Conservation (phyloP, 2,329 filamentous ascomycete genomes). For the Botryotinia globosa region DNA sequence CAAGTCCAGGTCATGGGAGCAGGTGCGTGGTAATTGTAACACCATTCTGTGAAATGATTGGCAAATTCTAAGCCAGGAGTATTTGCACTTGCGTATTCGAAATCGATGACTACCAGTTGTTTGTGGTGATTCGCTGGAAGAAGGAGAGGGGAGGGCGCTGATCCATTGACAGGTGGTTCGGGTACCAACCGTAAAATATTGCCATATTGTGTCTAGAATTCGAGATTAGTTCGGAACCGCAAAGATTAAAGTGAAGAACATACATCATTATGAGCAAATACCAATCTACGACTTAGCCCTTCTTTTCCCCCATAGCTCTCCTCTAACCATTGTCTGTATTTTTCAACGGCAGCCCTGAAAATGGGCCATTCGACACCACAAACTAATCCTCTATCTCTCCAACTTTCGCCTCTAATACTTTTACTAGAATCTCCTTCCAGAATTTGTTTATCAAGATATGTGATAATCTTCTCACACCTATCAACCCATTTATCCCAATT, state of each 20-base stretch:
- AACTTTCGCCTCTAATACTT: constrained; percentile 46
- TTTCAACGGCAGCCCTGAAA: constrained; percentile 72
- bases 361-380: constrained; percentile 80
- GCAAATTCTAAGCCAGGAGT: constrained; percentile 85
- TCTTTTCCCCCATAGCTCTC: constrained; percentile 65
- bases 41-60: constrained; percentile 98
- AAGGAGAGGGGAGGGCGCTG: constrained; percentile 69
- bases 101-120: constrained; percentile 95
- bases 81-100: constrained; percentile 94
- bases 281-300: constrained; percentile 68
- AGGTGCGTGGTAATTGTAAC: constrained; percentile 90
- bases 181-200: constrained; percentile 80
- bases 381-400: constrained; percentile 71
- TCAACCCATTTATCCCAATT: constrained; percentile 81
- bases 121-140: constrained; percentile 92
- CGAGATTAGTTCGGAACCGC: constrained; percentile 21
- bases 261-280: constrained; percentile 98
- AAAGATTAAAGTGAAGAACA: constrained; percentile 39
- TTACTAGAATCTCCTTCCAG: constrained; percentile 27
- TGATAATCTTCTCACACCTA: constrained; percentile 51
- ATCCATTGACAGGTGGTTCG: constrained; percentile 47
- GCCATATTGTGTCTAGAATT: constrained; percentile 83
- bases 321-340: constrained; percentile 73
- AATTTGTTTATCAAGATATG: constrained; percentile 57
- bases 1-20: constrained; percentile 61